Base-by-base conservation (phyloP, 495 filamentous ascomycete species). In the Achaetomiella virescens region DNA sequence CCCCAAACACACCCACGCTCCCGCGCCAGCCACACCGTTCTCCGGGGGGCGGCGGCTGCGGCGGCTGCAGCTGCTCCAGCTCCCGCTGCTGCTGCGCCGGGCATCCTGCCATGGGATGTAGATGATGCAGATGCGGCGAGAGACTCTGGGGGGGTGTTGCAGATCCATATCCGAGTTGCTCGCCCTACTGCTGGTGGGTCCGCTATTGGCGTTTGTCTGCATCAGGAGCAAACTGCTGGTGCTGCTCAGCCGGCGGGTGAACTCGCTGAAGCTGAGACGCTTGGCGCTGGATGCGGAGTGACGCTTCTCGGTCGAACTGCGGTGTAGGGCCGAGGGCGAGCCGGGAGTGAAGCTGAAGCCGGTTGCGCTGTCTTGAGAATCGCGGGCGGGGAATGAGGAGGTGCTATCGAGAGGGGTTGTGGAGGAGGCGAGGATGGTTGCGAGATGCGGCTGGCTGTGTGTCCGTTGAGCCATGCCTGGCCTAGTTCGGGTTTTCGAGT, bases 201-300 rank as follows among this genome's bases (percentile, higher is more conserved):
- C 62, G 57, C 73, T 73, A 9, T 31, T 31, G 11, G 60, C 61
- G 57, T 80, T 81, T 45, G 77, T 76, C 60, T 81, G 79, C 7
- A 80, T 74, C 5, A 81, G 68, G 7, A 82, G 67, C 43, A 82
- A 45, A 57, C 72, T 78, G 55, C 73, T 78, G 8, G 79, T 80
- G 41, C 72, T 76, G 54, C 75, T 77, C 38, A 82, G 61, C 29
- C 78, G 65, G 51, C 77, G 77, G 18, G 79, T 74, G 55, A 81
- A 81, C 27, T 82, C 79, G 57, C 69, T 72, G 54, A 81, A 81
- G 59, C 72, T 76, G 3, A 81, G 69, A 37, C 76, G 64, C 61
- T 79, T 82, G 27, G 53, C 54, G 60, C 65, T 68, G 27, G 67
- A 78, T 14, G 69, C 70, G 20, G 77, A 80, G 11, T 71, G 69